Conservation (phyloP, 2,329 filamentous ascomycete species). For the Ampelomyces quisqualis region DNA sequence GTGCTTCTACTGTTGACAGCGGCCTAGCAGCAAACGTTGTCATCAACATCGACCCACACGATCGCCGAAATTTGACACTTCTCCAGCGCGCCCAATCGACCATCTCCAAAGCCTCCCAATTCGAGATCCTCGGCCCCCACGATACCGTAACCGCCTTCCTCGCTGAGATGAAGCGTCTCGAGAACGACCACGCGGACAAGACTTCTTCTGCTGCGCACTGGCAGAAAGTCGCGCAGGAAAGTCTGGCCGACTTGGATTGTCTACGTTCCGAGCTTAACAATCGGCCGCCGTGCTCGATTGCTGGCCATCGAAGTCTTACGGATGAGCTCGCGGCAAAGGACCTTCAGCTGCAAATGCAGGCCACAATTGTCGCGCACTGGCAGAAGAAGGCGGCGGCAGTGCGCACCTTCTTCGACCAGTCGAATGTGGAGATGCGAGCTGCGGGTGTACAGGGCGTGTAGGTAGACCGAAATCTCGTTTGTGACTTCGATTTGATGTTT, state of each 20-base stretch:
- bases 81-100: conserved; percentile 10
- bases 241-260: conserved; percentile 1
- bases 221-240: background rate
- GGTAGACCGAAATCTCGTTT: too few species aligned
- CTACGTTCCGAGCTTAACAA: background rate
- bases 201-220: background rate
- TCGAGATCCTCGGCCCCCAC: conserved; percentile 16
- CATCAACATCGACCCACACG: conserved; percentile 11
- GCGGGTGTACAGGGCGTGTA: background rate
- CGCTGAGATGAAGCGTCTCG: conserved; percentile 4
- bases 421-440: background rate
- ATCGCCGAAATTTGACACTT: conserved; percentile 7
- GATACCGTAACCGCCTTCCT: conserved; percentile 7
- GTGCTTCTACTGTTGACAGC: background rate
- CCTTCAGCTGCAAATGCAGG: conserved; percentile 7
- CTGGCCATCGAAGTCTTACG: conserved; percentile 5
- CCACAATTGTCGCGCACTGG: conserved; percentile 2
- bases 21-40: conserved; percentile 4
- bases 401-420: background rate
- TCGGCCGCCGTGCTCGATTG: background rate
- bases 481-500: too few species aligned
- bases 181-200: conserved; percentile 3
- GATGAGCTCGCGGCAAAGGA: conserved; percentile 17
- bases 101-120: conserved; percentile 4
- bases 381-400: background rate